Conservation (phyloP, 306 rosid species). For the Castanopsis chinensis region DNA sequence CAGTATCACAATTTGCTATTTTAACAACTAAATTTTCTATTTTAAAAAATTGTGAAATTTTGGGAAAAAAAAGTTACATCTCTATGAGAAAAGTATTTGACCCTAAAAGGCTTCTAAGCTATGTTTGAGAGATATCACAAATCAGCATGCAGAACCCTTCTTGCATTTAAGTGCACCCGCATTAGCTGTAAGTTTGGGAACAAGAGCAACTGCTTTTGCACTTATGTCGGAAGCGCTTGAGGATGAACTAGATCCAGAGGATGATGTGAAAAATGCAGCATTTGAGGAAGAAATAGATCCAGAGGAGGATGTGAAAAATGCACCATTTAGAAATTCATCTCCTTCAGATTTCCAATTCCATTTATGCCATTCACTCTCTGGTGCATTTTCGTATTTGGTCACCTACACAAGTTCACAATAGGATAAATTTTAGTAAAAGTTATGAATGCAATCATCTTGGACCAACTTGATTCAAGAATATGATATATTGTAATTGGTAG, state of each 20-base stretch:
- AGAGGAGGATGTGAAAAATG: conserved; percentile 62
- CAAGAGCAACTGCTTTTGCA: conserved; percentile 80
- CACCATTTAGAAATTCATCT: conserved; percentile 70
- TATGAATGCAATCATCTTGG: no score
- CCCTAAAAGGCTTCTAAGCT: conserved; percentile 12
- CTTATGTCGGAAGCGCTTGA: conserved; percentile 90
- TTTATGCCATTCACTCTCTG: conserved; percentile 72
- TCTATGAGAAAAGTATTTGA: conserved; percentile 30
- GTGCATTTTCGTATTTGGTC: conserved; percentile 94
- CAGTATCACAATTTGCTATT: no score
- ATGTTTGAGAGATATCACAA: conserved; percentile 30
- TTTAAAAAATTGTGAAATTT: no score
- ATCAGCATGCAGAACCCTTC: conserved; percentile 77
- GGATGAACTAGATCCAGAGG: conserved; percentile 82
- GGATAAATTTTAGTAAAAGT: no score
- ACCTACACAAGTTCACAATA: conserved; percentile 41
- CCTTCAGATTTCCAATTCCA: conserved; percentile 99
- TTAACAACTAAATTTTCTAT: no score
- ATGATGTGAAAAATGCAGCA: conserved; percentile 73
- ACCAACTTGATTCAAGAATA: no score
- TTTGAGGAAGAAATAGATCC: conserved; percentile 86
- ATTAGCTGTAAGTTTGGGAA: conserved; percentile 58
- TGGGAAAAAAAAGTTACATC: conserved; percentile 1
- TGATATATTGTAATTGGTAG: no score
- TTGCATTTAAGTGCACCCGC: conserved; percentile 76